Conservation (phyloP, 2,329 filamentous ascomycete genomes). For the Nemania sp. region DNA sequence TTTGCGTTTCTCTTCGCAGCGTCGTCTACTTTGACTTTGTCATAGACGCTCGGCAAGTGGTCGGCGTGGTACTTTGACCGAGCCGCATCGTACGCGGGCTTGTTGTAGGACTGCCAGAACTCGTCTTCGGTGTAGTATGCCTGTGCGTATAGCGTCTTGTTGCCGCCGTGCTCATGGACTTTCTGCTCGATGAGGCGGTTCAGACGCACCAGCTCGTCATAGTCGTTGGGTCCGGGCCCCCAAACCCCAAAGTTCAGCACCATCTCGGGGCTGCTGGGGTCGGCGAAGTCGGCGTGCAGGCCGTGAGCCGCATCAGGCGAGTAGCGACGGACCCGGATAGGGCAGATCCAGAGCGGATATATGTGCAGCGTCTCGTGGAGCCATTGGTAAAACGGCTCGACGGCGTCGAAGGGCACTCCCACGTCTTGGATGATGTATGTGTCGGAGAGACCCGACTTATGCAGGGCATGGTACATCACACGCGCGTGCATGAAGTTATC, state of each 20-base stretch:
- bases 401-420: slow-evolving; percentile 51
- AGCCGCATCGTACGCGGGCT: slow-evolving; percentile 61
- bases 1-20: slow-evolving; percentile 41
- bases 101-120: slow-evolving; percentile 69
- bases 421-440: slow-evolving; percentile 70
- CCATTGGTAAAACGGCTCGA: slow-evolving; percentile 53
- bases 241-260: slow-evolving; percentile 68
- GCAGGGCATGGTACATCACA: slow-evolving; percentile 68
- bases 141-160: slow-evolving; percentile 73
- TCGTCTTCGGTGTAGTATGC: slow-evolving; percentile 70
- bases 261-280: slow-evolving; percentile 42
- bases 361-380: slow-evolving; percentile 51
- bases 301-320: slow-evolving; percentile 50
- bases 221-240: slow-evolving; percentile 53
- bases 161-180: slow-evolving; percentile 62
- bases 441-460: slow-evolving; percentile 63
- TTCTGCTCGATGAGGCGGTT: slow-evolving; percentile 66
- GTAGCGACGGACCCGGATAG: slow-evolving; percentile 51
- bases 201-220: slow-evolving; percentile 52
- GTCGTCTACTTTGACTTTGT: slow-evolving; percentile 64
- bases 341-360: slow-evolving; percentile 63
- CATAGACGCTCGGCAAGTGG: slow-evolving; percentile 66
- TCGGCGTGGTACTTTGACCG: slow-evolving; percentile 62
- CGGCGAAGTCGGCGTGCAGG: slow-evolving; percentile 52
- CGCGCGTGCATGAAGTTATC: slow-evolving; percentile 67